Evolutionary conservation across 1,139 yeast species (phyloP), one percentile per base, ranked within the genome.

Genomic region (Pneumocystis jirovecii): DNA sequence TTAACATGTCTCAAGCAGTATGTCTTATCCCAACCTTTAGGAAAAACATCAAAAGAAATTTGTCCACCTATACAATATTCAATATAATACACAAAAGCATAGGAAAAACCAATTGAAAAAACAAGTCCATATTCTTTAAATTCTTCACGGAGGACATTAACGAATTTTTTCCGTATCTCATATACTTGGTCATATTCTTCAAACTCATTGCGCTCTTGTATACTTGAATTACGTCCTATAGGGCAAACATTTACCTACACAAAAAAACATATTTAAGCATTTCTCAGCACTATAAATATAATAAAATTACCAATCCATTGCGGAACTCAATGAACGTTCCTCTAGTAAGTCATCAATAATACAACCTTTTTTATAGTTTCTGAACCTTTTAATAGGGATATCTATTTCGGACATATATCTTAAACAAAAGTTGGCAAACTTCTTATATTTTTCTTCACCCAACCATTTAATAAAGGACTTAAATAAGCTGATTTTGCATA

Each of bases 11-110:
- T 90, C 75, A 95, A 84, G 79, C 96, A 89, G 81, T 91, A 95
- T 69, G 98, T 95, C 84, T 95, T 93, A 79, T 93, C 98, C 99
- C 99, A 93, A 74, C 99, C 99, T 70, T 96, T 88, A 80, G 99
- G 99, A 91, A 93, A 93, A 71, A 93, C 98, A 74, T 93, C 99
- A 74, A 93, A 93, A 63, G 98, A 93, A 77, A 93, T 93, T 82
- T 93, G 97, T 72, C 99, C 99, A 17, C 71, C 68, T 60, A 25
- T 56, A 35, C 15, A 39, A 50, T 29, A 50, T 50, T 50, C 34
- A 50, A 50, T 39, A 21, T 3, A 25, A 29, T 19, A 25, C n/a
- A 50, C 3, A 50, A 50, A 50, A 50, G 17, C 3, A 1, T 15
- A 25, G 25, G 25, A 25, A 15, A 42, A 21, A 77, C 97, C 98